Base-by-base conservation (phyloP, 192 early-diverging fungal species). In the Oehlia diaphana region DNA sequence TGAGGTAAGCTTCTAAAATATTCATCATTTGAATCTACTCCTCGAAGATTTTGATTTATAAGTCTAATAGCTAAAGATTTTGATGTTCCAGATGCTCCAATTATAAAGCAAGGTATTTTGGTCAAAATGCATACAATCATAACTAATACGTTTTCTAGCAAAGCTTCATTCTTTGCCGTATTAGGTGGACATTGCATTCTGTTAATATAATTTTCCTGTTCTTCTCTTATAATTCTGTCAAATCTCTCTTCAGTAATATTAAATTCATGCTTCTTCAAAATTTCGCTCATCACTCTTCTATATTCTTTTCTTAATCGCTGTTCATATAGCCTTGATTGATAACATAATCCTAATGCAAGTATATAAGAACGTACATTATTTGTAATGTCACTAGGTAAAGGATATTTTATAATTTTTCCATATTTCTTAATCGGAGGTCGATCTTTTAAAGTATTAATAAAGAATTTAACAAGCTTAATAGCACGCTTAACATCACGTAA, bases 51-150 rank as follows among this genome's bases (percentile, higher is more conserved):
- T 39, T 75, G 65, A 65, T 53, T 76, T 14, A 81, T 28, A 23
- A 81, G 61, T 66, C 74, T 35, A 9, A 81, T 53, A 35, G 80
- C 72, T 10, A 81, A 44, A 16, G 80, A 81, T 75, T 81, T 81
- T 28, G 80, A 81, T 21, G 68, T 44, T 1, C 78, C 78, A 53
- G 78, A 70, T 1, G 78, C 78, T 6, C 78, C 78, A 28, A 79
- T 50, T 58, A 79, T 68, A 50, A 79, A 79, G 10, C 74, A 4
- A 10, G 78, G 78, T 13, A 72, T 79, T 23, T 64, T 58, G 28
- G 70, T 74, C 2, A 79, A 12, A 9, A 79, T 79, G 12, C 78
- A 79, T 31, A 72, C 65, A 14, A 72, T 73, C 49, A 74, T 74
- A 31, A 62, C 66, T 5, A 72, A 64, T 9, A 79, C 78, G 50